A percentile compares a stretch with the other conserved stretches of the same genome.
Evolutionary conservation across 2,329 filamentous ascomycete genomes (phyloP).

Genomic region (Aspergillus costaricaensis): DNA sequence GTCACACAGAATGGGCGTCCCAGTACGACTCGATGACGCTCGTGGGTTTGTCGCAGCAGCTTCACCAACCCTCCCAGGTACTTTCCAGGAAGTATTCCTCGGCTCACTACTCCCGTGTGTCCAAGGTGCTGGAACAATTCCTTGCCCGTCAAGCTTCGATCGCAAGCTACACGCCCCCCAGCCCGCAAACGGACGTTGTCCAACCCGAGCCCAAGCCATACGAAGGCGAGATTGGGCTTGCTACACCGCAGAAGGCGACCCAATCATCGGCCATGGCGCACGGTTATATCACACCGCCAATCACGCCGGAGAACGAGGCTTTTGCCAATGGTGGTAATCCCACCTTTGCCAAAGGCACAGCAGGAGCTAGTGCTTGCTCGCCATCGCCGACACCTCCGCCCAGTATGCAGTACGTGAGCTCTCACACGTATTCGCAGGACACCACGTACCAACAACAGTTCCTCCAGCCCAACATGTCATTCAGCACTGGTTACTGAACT

Average conservation of each 20-base stretch:
- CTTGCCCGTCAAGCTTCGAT: slow-evolving; percentile 63
- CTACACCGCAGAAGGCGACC: slow-evolving; percentile 44
- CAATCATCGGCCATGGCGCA: slow-evolving; percentile 40
- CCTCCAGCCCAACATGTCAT: slow-evolving; percentile 37
- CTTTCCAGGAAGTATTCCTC: slow-evolving; percentile 69
- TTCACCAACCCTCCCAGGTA: slow-evolving; percentile 68
- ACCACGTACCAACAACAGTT: slow-evolving; percentile 39
- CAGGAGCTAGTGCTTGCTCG: slow-evolving; percentile 34
- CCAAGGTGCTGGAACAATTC: slow-evolving; percentile 66
- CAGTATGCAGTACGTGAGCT: slow-evolving; percentile 39
- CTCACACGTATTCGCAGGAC: slow-evolving; percentile 40
- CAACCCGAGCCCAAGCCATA: slow-evolving; percentile 43
- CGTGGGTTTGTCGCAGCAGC: slow-evolving; percentile 63
- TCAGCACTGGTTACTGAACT: slow-evolving; percentile 35
- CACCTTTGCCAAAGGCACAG: slow-evolving; percentile 32
- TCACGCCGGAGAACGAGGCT: slow-evolving; percentile 48
- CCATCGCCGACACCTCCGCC: slow-evolving; percentile 41
- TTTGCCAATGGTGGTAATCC: slow-evolving; percentile 40
- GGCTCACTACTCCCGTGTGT: slow-evolving; percentile 65
- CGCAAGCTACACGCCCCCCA: slow-evolving; percentile 47
- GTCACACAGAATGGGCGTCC: slow-evolving; percentile 72
- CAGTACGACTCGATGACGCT: slow-evolving; percentile 56
- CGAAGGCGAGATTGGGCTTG: slow-evolving; percentile 44
- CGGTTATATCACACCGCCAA: slow-evolving; percentile 51
- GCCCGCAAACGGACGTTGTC: slow-evolving; percentile 41